Base-by-base conservation (phyloP, 331 rosid genomes). In the Saraca asoca region DNA sequence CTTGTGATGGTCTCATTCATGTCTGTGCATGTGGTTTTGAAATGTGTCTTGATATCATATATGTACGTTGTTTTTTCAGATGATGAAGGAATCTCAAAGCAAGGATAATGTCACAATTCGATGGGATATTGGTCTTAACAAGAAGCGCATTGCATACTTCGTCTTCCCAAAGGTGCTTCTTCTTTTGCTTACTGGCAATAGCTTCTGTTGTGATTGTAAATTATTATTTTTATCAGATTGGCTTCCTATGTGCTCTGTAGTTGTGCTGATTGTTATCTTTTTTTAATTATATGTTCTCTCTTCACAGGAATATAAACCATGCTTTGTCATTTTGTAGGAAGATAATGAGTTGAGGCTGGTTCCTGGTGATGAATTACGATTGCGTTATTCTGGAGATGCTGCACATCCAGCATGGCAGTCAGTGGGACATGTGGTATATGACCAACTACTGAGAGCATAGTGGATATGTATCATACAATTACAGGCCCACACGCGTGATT, bases 361-460 rank as follows among this genome's bases (percentile, higher is more conserved):
- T 62, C 99, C 99, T 50, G 99, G 99, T 61, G 99, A 94, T 71
- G 99, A 94, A 82, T 80, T 94, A 78, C 85, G 97, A 42, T 72
- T 94, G 73, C 96, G 97, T 10, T 94, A 90, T 76, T 94, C 99
- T 68, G 97, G 99, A 60, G 99, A 94, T 84, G 97, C 99, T 44
- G 97, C 95, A 44, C 99, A 94, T 83, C 99, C 97, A 52, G 95
- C 99, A 5, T 94, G 99, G 99, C 96, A 94, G 78, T 90, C 97
- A 65, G 99, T 94, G 73, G 99, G 99, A 51, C 99, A 94, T 66
- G 99, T 94, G 91, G 99, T 94, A 94, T 46, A 87, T 1, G 49
- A 39, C 62, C 7, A 38, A 37, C 14, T 66, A 18, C 33, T 37
- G 41, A 18, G 13, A 0, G 2, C 13, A 12, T 43, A 5, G 20